These are phyloP conservation scores for Aspergillus affinis DNA, from an alignment of 495 filamentous ascomycete genomes.

Conservation along the genomic window DNA sequence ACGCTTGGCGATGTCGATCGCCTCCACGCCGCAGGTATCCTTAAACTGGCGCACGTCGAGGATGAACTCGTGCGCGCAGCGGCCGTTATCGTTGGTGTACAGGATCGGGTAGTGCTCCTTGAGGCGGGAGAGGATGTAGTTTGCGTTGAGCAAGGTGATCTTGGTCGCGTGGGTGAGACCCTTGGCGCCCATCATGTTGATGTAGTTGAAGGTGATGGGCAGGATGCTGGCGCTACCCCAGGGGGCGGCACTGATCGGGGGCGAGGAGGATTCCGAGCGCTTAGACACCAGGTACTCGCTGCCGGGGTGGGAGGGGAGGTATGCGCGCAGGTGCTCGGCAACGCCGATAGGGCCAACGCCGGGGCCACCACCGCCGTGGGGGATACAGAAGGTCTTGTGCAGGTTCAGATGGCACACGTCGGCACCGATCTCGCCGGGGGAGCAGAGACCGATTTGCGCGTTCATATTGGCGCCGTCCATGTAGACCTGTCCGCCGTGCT, in stretches of 20 bases:
- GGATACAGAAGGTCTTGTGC: slow-evolving; percentile 99
- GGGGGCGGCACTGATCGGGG: slow-evolving; percentile 81
- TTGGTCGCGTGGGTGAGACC: slow-evolving; percentile 95
- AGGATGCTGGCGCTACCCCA: slow-evolving; percentile 93
- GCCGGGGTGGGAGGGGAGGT: slow-evolving; percentile 74
- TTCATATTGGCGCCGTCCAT: slow-evolving; percentile 99
- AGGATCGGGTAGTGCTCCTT: slow-evolving; percentile 85
- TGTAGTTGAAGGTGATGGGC: slow-evolving; percentile 97
- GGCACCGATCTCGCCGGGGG: slow-evolving; percentile 93
- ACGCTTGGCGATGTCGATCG: slow-evolving; percentile 96
- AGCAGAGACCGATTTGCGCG: slow-evolving; percentile 95
- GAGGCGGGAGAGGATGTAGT: slow-evolving; percentile 95
- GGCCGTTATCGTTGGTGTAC: slow-evolving; percentile 84
- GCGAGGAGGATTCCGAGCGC: slow-evolving; percentile 52
- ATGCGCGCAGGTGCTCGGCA: slow-evolving; percentile 72
- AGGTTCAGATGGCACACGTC: slow-evolving; percentile 98
- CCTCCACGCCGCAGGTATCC: slow-evolving; percentile 82
- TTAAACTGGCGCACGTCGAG: slow-evolving; percentile 87
- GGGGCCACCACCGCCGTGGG: slow-evolving; percentile 93
- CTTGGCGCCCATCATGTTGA: slow-evolving; percentile 90
- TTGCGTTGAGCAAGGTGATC: slow-evolving; percentile 92
- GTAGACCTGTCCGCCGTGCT: slow-evolving; percentile 91
- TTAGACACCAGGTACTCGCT: slow-evolving; percentile 57
- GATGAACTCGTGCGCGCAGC: slow-evolving; percentile 98
- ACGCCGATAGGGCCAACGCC: slow-evolving; percentile 96